Evolutionary conservation across 257 asterid genomes (phyloP).

Genomic region (Gentiana dahurica): DNA sequence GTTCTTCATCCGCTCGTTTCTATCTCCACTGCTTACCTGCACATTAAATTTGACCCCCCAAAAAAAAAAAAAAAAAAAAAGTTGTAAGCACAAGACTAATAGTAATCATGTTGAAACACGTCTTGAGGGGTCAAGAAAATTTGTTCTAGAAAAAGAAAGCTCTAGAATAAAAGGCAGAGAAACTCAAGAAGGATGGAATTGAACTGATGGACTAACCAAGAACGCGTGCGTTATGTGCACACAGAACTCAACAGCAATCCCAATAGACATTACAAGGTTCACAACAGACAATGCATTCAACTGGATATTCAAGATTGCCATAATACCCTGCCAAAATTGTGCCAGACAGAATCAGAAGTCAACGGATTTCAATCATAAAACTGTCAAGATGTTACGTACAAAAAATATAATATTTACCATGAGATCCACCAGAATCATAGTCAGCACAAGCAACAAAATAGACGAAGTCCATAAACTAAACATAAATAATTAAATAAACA

Average conservation of each 20-base stretch:
- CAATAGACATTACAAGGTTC: conserved; percentile 96
- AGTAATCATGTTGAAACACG: no score
- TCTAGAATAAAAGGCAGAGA: neutral
- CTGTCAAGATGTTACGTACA: neutral
- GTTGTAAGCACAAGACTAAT: neutral
- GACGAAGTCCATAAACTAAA: conserved; percentile 92
- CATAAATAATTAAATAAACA: conserved; percentile 8
- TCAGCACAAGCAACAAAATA: conserved; percentile 74
- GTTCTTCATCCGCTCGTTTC: conserved; percentile 90
- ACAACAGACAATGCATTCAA: conserved; percentile 91
- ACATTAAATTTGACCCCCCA: conserved; percentile 1
- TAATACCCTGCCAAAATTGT: conserved; percentile 59
- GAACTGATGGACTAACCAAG: conserved; percentile 55
- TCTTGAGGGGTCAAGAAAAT: neutral
- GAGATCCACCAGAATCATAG: conserved; percentile 86
- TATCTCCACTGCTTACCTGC: conserved; percentile 83
- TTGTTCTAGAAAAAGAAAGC: neutral
- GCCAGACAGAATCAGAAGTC: conserved; percentile 5
- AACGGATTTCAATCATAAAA: neutral
- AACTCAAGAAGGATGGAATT: neutral
- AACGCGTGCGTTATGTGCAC: conserved; percentile 97
- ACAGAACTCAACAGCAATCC: conserved; percentile 93
- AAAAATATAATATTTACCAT: conserved; percentile 41
- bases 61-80: neutral
- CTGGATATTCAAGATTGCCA: conserved; percentile 87